These are phyloP conservation scores for Colletotrichum horii DNA, from an alignment of 2,329 filamentous ascomycete species.

Conservation along the genomic window DNA sequence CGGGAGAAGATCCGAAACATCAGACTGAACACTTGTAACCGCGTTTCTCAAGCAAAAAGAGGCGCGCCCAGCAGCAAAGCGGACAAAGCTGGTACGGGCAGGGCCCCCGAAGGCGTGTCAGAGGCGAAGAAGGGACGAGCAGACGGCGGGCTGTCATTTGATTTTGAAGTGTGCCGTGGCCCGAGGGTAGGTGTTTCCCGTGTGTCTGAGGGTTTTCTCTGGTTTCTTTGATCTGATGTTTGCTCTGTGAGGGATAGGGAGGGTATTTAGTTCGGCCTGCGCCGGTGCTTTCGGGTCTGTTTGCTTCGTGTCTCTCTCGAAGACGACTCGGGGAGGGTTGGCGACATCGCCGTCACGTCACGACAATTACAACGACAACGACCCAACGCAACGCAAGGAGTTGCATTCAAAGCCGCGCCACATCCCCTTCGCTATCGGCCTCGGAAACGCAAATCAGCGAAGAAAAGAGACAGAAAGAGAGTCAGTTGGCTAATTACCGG, in stretches of 20 bases:
- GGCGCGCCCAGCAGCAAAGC: not conserved
- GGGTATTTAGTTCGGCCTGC: not conserved
- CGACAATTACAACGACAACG: not conserved
- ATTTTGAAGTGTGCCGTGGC: not conserved
- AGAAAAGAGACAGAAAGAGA: not conserved
- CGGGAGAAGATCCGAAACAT: slow-evolving; percentile 17
- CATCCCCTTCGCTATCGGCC: not conserved
- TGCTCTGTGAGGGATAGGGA: not conserved
- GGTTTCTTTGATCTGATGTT: not conserved
- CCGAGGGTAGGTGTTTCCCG: not conserved
- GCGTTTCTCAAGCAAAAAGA: not conserved
- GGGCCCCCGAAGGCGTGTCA: not conserved
- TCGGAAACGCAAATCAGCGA: not conserved
- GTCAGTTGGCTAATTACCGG: not conserved
- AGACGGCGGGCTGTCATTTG: slow-evolving; percentile 8
- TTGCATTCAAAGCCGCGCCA: not conserved
- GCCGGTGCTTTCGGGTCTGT: not conserved
- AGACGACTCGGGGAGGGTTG: not conserved
- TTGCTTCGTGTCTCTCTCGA: not conserved
- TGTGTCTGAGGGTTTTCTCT: not conserved
- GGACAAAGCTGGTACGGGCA: not conserved
- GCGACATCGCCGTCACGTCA: not conserved
- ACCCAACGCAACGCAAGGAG: not conserved
- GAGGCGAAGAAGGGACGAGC: slow-evolving; percentile 12
- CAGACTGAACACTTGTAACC: not conserved